Evolutionary conservation across 768 basidiomycete species (phyloP).

Genomic region (Rhizopogon vinicolor): DNA sequence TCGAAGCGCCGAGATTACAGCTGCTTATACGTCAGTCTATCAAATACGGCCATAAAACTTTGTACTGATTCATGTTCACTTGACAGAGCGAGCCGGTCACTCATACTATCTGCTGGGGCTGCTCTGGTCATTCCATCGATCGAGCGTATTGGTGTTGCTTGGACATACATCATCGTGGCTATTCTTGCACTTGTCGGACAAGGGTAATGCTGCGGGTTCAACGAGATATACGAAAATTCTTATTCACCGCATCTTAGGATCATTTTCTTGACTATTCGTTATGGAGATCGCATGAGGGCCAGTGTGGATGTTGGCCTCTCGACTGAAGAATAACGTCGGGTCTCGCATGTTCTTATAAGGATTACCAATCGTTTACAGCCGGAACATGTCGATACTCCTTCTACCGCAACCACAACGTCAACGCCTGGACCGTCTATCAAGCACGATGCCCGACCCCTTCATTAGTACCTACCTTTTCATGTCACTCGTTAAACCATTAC

Average conservation of each 20-base stretch:
- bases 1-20: constrained; percentile 55
- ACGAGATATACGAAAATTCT: not conserved
- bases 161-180: constrained; percentile 44
- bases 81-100: constrained; percentile 41
- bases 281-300: constrained; percentile 53
- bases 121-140: constrained; percentile 51
- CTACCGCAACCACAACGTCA: no score
- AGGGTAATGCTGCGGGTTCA: constrained; percentile 32
- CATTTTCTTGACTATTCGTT: constrained; percentile 47
- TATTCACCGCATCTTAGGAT: constrained; percentile 37
- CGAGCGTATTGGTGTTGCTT: constrained; percentile 44
- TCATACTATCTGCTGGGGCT: constrained; percentile 39
- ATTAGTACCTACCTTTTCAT: no score
- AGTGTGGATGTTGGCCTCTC: constrained; percentile 57
- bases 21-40: constrained; percentile 24
- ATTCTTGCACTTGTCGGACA: constrained; percentile 46
- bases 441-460: no score
- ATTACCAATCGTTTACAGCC: no score
- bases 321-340: constrained; percentile 11
- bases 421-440: no score
- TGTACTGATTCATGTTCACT: not conserved
- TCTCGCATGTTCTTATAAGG: no score
- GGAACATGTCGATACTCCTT: no score
- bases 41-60: no score
- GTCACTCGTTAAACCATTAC: no score